Evolutionary conservation across 306 rosid species (phyloP).

Genomic region (Lathyrus sativus): DNA sequence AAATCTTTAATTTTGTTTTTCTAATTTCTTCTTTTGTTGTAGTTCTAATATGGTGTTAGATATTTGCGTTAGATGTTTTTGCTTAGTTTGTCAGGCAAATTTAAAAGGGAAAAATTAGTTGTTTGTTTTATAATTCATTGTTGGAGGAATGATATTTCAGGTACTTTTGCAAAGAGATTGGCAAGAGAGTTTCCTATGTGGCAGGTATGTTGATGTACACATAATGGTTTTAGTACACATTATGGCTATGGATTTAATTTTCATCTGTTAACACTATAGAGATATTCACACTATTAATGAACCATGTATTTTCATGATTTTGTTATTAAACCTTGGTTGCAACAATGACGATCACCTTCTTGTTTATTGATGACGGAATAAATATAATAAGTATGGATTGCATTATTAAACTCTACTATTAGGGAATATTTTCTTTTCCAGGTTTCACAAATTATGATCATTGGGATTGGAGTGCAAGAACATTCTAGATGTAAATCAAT

Average conservation of each 20-base stretch:
- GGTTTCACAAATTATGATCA: slow-evolving; percentile 11
- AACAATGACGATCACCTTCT: slow-evolving; percentile 25
- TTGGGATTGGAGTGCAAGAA: slow-evolving; percentile 10
- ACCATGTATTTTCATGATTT: slow-evolving; percentile 19
- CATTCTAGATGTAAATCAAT: slow-evolving; percentile 21
- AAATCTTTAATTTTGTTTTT: slow-evolving; percentile 15
- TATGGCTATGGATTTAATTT: slow-evolving; percentile 19
- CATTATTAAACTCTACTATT: slow-evolving; percentile 23
- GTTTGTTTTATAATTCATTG: slow-evolving; percentile 33
- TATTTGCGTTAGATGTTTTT: slow-evolving; percentile 22
- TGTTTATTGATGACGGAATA: slow-evolving; percentile 26
- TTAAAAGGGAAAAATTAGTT: slow-evolving; percentile 12
- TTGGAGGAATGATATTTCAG: slow-evolving; percentile 50
- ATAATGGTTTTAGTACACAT: slow-evolving; percentile 13
- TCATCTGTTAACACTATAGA: slow-evolving; percentile 10
- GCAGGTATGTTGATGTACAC: slow-evolving; percentile 70
- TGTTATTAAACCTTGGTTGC: slow-evolving; percentile 20
- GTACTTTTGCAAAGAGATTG: slow-evolving; percentile 86
- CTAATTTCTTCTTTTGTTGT: slow-evolving; percentile 4
- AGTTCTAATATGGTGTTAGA: slow-evolving; percentile 4
- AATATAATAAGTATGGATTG: slow-evolving; percentile 4
- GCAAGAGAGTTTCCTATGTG: slow-evolving; percentile 84
- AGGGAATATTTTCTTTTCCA: slow-evolving; percentile 10
- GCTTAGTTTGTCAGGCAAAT: slow-evolving; percentile 8
- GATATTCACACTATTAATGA: slow-evolving; percentile 1